Percentiles rank a stretch among this genome's conserved stretches.
Conservation (phyloP, 495 filamentous ascomycete genomes). For the Annulohypoxylon bovei region DNA sequence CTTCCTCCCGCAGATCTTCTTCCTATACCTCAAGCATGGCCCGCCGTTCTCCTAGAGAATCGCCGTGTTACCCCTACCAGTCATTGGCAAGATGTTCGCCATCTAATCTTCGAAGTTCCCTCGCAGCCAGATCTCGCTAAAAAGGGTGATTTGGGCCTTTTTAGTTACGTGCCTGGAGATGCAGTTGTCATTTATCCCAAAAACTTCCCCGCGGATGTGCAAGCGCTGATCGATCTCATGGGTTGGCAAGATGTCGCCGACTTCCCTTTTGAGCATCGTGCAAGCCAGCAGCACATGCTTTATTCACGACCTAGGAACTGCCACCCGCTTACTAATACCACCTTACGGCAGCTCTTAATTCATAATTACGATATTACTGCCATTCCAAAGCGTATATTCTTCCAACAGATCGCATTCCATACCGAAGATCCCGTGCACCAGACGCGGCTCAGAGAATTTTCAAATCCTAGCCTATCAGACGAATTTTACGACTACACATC, state of each 20-base stretch:
- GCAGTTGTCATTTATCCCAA: slow-evolving; percentile 84
- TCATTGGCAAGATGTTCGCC: slow-evolving; percentile 96
- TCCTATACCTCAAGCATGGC: slow-evolving; percentile 63
- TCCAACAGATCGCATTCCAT: slow-evolving; percentile 76
- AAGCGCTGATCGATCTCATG: slow-evolving; percentile 78
- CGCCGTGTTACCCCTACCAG: slow-evolving; percentile 73
- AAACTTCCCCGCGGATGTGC: slow-evolving; percentile 82
- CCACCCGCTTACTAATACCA: slow-evolving; percentile 59
- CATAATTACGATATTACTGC: slow-evolving; percentile 88
- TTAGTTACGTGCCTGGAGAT: slow-evolving; percentile 71
- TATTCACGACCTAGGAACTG: slow-evolving; percentile 38
- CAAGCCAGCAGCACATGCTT: slow-evolving; percentile 47
- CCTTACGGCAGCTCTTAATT: slow-evolving; percentile 77
- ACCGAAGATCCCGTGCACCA: slow-evolving; percentile 75
- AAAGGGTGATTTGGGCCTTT: slow-evolving; percentile 44
- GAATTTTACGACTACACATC: slow-evolving; percentile 97
- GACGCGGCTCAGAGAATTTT: slow-evolving; percentile 85
- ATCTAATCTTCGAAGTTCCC: slow-evolving; percentile 67
- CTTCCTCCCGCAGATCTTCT: slow-evolving; percentile 58
- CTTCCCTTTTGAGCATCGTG: slow-evolving; percentile 55
- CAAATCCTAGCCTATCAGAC: slow-evolving; percentile 77
- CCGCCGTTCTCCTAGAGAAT: slow-evolving; percentile 63
- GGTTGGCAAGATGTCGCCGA: slow-evolving; percentile 79
- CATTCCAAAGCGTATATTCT: slow-evolving; percentile 89
- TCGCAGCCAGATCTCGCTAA: slow-evolving; percentile 27